Conservation (phyloP, 2,329 filamentous ascomycete genomes). For the Podosphaera fusca region DNA sequence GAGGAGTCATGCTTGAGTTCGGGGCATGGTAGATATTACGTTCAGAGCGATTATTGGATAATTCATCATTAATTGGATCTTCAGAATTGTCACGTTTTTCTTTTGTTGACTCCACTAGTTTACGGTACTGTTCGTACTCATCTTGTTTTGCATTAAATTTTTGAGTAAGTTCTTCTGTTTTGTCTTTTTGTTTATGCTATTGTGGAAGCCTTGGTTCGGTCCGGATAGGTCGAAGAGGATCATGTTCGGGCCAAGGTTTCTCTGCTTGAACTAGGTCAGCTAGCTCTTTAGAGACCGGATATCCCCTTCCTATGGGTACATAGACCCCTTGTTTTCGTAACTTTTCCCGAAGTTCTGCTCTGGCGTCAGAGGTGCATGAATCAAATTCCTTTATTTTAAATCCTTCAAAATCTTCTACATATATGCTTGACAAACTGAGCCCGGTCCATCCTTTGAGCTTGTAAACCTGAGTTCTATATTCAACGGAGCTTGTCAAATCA, state of each 20-base stretch:
- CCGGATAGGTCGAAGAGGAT: neutral
- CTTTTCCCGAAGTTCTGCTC: neutral
- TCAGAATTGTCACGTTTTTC: too few relatives aligned
- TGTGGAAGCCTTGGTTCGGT: neutral
- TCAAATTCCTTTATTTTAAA: neutral
- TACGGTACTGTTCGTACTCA: too few relatives aligned
- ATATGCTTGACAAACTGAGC: neutral
- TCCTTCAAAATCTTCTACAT: neutral
- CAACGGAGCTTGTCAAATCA: too few relatives aligned
- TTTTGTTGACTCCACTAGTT: too few relatives aligned
- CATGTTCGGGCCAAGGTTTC: neutral
- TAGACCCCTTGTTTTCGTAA: neutral
- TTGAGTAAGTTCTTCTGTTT: too few relatives aligned
- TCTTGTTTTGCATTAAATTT: too few relatives aligned
- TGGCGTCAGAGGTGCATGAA: neutral
- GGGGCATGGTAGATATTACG: neutral
- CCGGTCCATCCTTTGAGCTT: neutral
- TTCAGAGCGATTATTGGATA: neutral
- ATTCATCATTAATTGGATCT: too few relatives aligned
- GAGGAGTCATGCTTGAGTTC: neutral
- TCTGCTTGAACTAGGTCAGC: neutral
- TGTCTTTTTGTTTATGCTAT: neutral
- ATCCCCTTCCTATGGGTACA: neutral
- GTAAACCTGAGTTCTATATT: too few relatives aligned
- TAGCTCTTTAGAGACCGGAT: neutral